These are phyloP conservation scores for Hyphopichia wangnamkhiaoensis DNA, from an alignment of 1,139 yeast species.

Conservation along the genomic window DNA sequence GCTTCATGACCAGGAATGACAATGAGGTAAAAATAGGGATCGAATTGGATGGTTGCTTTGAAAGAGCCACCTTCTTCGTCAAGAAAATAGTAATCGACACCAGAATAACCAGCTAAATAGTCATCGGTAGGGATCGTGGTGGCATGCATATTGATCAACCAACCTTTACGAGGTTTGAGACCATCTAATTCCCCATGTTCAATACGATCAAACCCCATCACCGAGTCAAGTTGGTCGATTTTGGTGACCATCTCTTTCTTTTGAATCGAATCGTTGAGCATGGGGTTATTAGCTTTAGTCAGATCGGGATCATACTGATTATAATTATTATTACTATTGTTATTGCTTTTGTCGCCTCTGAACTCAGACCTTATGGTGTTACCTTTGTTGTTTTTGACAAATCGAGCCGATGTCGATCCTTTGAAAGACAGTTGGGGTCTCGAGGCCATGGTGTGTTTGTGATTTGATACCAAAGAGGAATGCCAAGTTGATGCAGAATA, in stretches of 20 bases:
- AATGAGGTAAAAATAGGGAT: constrained; percentile 85
- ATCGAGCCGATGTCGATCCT: constrained; percentile 59
- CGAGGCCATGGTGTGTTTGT: not conserved
- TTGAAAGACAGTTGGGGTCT: constrained; percentile 21
- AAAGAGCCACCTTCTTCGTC: constrained; percentile 98
- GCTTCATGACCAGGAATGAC: constrained; percentile 67
- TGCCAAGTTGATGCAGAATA: too few species aligned
- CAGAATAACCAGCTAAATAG: constrained; percentile 67
- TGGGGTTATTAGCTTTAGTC: constrained; percentile 37
- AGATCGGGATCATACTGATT: constrained; percentile 21
- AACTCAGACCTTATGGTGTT: constrained; percentile 17
- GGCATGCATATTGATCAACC: constrained; percentile 88
- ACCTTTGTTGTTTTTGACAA: constrained; percentile 43
- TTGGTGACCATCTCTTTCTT: constrained; percentile 49
- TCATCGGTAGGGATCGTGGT: constrained; percentile 61
- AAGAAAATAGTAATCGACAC: constrained; percentile 92
- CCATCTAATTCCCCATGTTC: constrained; percentile 61
- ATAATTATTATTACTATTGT: constrained; percentile 6
- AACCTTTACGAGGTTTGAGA: constrained; percentile 66
- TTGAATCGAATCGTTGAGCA: constrained; percentile 41
- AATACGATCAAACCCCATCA: constrained; percentile 83
- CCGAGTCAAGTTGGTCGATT: constrained; percentile 64
- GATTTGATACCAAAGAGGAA: too few species aligned
- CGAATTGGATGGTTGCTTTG: constrained; percentile 78
- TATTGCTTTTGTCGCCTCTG: constrained; percentile 8